phyloP scores from a whole-genome alignment of 257 asterid species.

The Solanum pimpinellifolium region DNA sequence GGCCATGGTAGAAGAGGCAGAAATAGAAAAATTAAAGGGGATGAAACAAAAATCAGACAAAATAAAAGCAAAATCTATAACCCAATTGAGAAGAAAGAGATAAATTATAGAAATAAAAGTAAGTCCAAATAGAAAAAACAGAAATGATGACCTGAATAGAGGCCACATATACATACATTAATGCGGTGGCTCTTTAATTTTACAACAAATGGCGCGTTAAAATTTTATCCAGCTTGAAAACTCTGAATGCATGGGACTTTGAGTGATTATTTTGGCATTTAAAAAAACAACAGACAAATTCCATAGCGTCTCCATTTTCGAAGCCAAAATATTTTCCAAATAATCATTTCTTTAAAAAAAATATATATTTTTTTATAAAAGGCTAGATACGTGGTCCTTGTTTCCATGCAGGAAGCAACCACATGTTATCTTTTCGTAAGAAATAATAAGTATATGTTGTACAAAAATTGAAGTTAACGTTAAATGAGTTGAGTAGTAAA shows the following conservation, averaged over 20 bases:
- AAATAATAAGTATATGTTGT: background rate
- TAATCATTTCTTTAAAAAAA: background rate
- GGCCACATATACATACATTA: too few species aligned
- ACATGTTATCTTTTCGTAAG: background rate
- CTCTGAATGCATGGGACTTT: background rate
- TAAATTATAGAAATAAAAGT: too few species aligned
- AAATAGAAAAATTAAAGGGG: too few species aligned
- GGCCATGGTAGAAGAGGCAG: too few species aligned
- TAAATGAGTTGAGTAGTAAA: background rate
- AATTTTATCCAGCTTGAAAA: too few species aligned
- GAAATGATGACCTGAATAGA: too few species aligned
- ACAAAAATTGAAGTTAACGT: background rate
- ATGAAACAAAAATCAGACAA: too few species aligned
- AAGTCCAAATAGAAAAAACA: too few species aligned
- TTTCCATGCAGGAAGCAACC: background rate
- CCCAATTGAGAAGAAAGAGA: too few species aligned
- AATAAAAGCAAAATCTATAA: too few species aligned
- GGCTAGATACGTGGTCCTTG: background rate
- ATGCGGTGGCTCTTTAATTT: too few species aligned
- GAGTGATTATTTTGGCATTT: background rate
- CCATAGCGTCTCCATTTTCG: background rate
- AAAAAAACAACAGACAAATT: background rate
- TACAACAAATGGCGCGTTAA: too few species aligned
- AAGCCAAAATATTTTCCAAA: background rate
- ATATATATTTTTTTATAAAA: background rate